Evolutionary conservation across 768 basidiomycete genomes (phyloP), one percentile per base, ranked within the genome.

Genomic region (Leccinum broughii): DNA sequence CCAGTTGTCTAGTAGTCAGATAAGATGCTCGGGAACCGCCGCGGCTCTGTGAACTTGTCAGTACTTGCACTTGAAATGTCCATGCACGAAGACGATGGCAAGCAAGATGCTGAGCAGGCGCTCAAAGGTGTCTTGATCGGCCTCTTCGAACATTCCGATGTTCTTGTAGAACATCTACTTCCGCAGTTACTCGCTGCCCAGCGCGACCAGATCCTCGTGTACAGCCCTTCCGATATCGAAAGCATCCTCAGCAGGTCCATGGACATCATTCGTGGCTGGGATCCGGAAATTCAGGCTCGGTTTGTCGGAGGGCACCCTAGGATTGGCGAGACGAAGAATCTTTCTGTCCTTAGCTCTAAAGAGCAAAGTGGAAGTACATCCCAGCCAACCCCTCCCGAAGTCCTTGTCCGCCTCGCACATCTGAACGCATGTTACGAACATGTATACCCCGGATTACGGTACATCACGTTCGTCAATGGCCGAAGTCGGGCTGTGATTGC

Each of bases 381-480:
- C 9, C 74, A 75, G 11, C 80, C 82, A 20, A 93, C 92, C 9
- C 83, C 87, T 6, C 87, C 90, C 28, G 86, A 86, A 59, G 87
- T 95, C 39, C 78, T 96, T 22, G 82, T 77, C 6, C 84, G 92
- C 9, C 81, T 97, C 17, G 81, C 72, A 34, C 83, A 90, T 64
- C 81, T 96, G 54, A 97, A 97, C 65, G 80, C 77, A 11, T 83
- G 84, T 63, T 96, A 95, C 68, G 92, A 95, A 70, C 76, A 70
- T 30, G 76, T 76, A 56, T 96, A 88, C 68, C 85, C 89, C 0
- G 86, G 89, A 3, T 71, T 97, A 63, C 82, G 90, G 20, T 96
- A 93, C 69, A 92, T 97, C 75, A 95, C 93, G 6, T 97, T 95
- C 68, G 95, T 96, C 44, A 93, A 94, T 68, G 92, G 92, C 35